Evolutionary conservation across 164 flowering plant genomes (phyloP).

Genomic region (Magnolia kwangsiensis): DNA sequence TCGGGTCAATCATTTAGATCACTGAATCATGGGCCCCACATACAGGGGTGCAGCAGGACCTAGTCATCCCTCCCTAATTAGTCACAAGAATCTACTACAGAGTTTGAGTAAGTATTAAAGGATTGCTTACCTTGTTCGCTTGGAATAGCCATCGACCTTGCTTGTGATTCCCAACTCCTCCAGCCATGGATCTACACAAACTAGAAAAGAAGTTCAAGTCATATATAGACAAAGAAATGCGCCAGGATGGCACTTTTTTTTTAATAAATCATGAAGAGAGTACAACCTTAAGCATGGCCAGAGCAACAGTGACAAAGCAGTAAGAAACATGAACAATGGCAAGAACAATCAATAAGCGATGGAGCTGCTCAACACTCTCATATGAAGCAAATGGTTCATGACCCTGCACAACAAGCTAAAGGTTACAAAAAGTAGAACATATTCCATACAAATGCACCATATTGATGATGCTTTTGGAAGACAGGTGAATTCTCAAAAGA

Average conservation of each 20-base stretch:
- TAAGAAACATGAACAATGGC: conserved; percentile 72
- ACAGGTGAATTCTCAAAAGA: too few species aligned
- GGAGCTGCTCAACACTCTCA: conserved; percentile 92
- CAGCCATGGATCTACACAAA: conserved; percentile 79
- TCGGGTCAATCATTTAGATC: background rate
- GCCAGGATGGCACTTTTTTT: background rate
- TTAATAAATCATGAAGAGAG: background rate
- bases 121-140: conserved; percentile 32
- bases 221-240: background rate
- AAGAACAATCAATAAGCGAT: conserved; percentile 74
- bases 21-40: background rate
- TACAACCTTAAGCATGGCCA: conserved; percentile 80
- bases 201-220: background rate
- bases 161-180: conserved; percentile 82
- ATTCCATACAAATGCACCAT: background rate
- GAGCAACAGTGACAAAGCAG: conserved; percentile 56
- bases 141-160: conserved; percentile 39
- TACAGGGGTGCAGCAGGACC: background rate
- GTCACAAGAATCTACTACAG: background rate
- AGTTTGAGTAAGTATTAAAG: background rate
- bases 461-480: too few species aligned
- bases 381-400: conserved; percentile 71
- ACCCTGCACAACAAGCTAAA: conserved; percentile 43
- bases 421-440: background rate
- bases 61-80: background rate